Evolutionary conservation across 1,139 yeast genomes (phyloP).

Genomic region (Kodamaea plutei): DNA sequence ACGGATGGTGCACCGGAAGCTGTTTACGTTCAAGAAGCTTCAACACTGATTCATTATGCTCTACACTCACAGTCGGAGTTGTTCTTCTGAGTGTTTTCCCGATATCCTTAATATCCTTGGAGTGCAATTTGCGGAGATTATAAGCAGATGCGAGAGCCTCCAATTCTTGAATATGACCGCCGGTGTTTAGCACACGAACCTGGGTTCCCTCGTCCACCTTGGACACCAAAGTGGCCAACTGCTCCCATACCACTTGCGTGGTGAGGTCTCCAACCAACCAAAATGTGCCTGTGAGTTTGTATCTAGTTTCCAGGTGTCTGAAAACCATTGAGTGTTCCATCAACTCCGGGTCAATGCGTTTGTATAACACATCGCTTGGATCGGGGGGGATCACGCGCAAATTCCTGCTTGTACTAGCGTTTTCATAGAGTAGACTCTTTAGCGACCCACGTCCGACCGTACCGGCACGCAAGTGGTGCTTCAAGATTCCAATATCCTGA

Average conservation of each 20-base stretch:
- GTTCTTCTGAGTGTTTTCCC: slow-evolving; percentile 10
- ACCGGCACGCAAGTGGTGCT: slow-evolving; percentile 21
- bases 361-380: slow-evolving; percentile 32
- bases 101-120: slow-evolving; percentile 16
- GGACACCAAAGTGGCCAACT: slow-evolving; percentile 33
- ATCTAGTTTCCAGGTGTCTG: slow-evolving; percentile 10
- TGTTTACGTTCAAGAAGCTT: slow-evolving; percentile 21
- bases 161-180: slow-evolving; percentile 11
- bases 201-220: slow-evolving; percentile 31
- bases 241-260: slow-evolving; percentile 30
- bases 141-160: slow-evolving; percentile 7
- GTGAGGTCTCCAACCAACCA: slow-evolving; percentile 59
- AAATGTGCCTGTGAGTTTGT: slow-evolving; percentile 28
- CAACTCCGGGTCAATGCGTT: slow-evolving; percentile 27
- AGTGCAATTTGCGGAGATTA: slow-evolving; percentile 8
- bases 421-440: slow-evolving; percentile 29
- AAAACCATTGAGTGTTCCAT: slow-evolving; percentile 18
- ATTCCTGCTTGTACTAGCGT: slow-evolving; percentile 32
- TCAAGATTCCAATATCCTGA: slow-evolving; percentile 33
- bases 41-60: slow-evolving; percentile 5
- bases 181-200: slow-evolving; percentile 32
- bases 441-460: slow-evolving; percentile 19
- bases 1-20: slow-evolving; percentile 34
- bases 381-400: slow-evolving; percentile 32
- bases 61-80: slow-evolving; percentile 3